Percentiles rank a stretch among this genome's conserved stretches.
Conservation (phyloP, 2,329 filamentous ascomycete species). For the Pestalotiopsis sp. region DNA sequence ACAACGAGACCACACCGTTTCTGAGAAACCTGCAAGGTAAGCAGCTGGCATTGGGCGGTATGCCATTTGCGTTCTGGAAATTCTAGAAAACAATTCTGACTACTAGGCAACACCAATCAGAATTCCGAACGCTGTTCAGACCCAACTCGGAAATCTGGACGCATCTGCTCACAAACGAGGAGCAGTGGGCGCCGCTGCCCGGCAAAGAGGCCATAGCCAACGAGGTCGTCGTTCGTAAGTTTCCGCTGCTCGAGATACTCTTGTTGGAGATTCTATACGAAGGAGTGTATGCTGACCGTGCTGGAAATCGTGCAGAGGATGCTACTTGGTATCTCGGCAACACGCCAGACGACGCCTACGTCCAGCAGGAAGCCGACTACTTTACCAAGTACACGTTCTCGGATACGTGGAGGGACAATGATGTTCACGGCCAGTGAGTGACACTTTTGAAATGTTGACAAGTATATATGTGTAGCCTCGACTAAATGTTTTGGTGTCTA, state of each 20-base stretch:
- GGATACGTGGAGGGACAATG: slow-evolving; percentile 59
- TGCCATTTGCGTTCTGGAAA: background rate
- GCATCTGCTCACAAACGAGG: slow-evolving; percentile 59
- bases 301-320: slow-evolving; percentile 42
- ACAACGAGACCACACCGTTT: slow-evolving; percentile 58
- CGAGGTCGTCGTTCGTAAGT: slow-evolving; percentile 48
- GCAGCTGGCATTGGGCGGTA: slow-evolving; percentile 5
- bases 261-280: no score
- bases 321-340: slow-evolving; percentile 64
- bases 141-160: slow-evolving; percentile 64
- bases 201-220: slow-evolving; percentile 38
- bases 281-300: background rate
- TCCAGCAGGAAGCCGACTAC: slow-evolving; percentile 58
- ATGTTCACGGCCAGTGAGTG: slow-evolving; percentile 53
- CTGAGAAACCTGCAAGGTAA: slow-evolving; percentile 54
- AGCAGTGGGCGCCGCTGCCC: slow-evolving; percentile 56
- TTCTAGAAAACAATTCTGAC: background rate
- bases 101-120: slow-evolving; percentile 24
- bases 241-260: background rate
- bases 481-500: background rate
- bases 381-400: slow-evolving; percentile 70
- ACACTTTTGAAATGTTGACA: background rate
- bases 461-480: slow-evolving; percentile 23
- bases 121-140: slow-evolving; percentile 63
- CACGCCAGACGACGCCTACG: slow-evolving; percentile 56